Evolutionary conservation across 805 yeast species (phyloP).

Genomic region (Zygoascus ofunaensis): DNA sequence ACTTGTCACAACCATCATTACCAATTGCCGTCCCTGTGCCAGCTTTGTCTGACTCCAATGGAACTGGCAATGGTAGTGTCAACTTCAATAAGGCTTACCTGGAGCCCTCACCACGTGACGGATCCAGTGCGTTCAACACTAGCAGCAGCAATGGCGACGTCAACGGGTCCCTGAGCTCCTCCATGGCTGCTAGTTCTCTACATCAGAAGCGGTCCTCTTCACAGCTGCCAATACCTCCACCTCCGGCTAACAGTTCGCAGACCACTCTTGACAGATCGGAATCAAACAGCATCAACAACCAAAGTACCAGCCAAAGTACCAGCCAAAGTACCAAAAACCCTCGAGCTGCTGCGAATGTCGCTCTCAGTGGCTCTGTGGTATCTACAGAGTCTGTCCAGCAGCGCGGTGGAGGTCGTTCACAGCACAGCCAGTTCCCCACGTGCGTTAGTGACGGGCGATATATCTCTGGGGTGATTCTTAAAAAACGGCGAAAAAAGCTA

Average conservation of each 20-base stretch:
- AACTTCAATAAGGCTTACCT: too few species aligned
- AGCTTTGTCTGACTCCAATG: background rate
- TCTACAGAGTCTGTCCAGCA: conserved; percentile 3
- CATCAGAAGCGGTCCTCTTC: too few species aligned
- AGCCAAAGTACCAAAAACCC: background rate
- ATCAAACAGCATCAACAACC: too few species aligned
- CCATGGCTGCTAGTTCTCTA: background rate
- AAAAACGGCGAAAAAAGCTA: conserved; percentile 70
- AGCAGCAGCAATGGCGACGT: background rate
- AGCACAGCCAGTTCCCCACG: conserved; percentile 8
- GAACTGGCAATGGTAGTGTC: background rate
- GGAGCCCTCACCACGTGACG: too few species aligned
- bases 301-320: background rate
- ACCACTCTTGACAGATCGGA: too few species aligned
- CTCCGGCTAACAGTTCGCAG: background rate
- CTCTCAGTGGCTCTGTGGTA: background rate
- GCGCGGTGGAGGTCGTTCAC: background rate
- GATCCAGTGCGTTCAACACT: too few species aligned
- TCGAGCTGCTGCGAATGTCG: background rate
- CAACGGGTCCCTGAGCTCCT: background rate
- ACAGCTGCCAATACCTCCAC: too few species aligned
- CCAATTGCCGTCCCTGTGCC: too few species aligned
- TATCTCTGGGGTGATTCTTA: conserved; percentile 68
- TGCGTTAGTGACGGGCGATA: conserved; percentile 30
- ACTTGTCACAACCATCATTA: too few species aligned